Conservation (phyloP, 345 rosid genomes). For the Dipteronia dyeriana region DNA sequence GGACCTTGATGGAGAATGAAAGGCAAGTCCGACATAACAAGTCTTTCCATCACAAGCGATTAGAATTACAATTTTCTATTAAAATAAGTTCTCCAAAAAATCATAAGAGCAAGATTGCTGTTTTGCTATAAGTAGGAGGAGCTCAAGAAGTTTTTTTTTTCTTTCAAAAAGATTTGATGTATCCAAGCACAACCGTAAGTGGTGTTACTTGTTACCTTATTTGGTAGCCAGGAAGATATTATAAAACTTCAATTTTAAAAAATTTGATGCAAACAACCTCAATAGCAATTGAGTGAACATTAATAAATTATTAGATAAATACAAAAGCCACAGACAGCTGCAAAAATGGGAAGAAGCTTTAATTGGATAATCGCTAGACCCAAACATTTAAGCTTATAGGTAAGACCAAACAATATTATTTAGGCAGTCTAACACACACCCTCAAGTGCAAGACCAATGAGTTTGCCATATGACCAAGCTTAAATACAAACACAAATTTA, state of each 20-base stretch:
- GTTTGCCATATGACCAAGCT: background rate
- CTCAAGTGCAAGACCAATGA: background rate
- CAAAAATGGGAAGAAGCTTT: background rate
- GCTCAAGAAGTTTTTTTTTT: background rate
- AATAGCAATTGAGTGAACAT: background rate
- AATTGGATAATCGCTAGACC: background rate
- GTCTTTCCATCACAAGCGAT: background rate
- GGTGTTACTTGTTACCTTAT: background rate
- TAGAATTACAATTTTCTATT: background rate
- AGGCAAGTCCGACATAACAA: background rate
- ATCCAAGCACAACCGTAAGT: background rate
- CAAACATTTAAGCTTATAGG: background rate
- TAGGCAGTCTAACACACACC: no score
- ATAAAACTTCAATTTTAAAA: background rate
- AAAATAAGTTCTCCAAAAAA: background rate
- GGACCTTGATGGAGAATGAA: background rate
- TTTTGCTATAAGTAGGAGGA: background rate
- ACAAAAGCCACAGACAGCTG: background rate
- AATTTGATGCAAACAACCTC: background rate
- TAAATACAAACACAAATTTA: background rate
- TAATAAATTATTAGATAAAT: background rate
- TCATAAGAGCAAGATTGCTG: background rate
- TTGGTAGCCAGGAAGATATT: background rate
- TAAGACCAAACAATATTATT: background rate
- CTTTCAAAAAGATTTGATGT: background rate